A percentile compares a stretch with the other conserved stretches of the same genome.
These are phyloP conservation scores for Talaromyces sp. DNA, from an alignment of 2,329 filamentous ascomycete genomes.

Conservation along the genomic window DNA sequence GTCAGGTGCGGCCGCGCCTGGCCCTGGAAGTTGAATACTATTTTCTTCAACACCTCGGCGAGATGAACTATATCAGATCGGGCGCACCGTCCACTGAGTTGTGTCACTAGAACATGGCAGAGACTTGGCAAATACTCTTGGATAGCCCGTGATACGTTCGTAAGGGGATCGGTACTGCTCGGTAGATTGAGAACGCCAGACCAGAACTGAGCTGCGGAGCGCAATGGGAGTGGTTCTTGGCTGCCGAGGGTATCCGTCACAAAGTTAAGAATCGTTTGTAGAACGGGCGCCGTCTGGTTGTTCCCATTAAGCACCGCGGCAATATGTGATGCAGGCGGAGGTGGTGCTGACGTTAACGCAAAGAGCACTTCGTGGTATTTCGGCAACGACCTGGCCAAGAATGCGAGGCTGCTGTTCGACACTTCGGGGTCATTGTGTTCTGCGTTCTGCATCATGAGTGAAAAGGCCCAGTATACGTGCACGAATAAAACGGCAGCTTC, in stretches of 20 bases:
- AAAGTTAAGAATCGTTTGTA: constrained; percentile 36
- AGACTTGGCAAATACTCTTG: constrained; percentile 33
- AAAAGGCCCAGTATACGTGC: constrained; percentile 36
- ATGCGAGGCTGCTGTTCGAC: constrained; percentile 42
- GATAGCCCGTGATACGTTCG: constrained; percentile 25
- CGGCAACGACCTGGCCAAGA: constrained; percentile 37
- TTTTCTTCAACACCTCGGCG: constrained; percentile 36
- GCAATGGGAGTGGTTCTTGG: constrained; percentile 43
- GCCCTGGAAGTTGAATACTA: constrained; percentile 39
- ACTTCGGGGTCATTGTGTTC: constrained; percentile 38
- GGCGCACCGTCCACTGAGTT: constrained; percentile 40
- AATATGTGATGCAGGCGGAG: constrained; percentile 8
- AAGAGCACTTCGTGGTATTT: constrained; percentile 39
- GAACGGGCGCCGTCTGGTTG: constrained; percentile 20
- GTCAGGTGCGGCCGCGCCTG: constrained; percentile 34
- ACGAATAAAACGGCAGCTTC: constrained; percentile 33
- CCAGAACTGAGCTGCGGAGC: constrained; percentile 42
- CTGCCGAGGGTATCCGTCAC: constrained; percentile 37
- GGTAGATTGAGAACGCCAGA: constrained; percentile 34
- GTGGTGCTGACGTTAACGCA: constrained; percentile 24
- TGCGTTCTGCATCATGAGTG: constrained; percentile 31
- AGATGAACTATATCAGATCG: constrained; percentile 42
- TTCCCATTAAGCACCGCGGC: constrained; percentile 10
- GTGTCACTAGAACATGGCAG: constrained; percentile 35
- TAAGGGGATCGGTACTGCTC: constrained; percentile 12